Evolutionary conservation across 2,329 filamentous ascomycete genomes (phyloP).

Genomic region (Epichloe typhina): DNA sequence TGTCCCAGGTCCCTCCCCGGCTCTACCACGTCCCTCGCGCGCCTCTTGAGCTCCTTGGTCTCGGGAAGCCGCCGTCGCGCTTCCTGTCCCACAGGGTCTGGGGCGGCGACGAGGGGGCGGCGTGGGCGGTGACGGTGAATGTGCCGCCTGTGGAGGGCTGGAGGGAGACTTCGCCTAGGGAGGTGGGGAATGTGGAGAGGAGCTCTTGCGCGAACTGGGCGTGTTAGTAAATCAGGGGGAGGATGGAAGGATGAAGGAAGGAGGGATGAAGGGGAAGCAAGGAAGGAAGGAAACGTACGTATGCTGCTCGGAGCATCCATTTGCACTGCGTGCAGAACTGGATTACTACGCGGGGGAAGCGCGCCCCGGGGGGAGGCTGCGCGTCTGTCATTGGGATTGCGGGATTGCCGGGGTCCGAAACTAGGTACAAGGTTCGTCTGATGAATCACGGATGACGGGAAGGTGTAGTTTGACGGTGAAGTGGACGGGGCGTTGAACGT

Average conservation of each 20-base stretch:
- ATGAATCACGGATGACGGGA: too few relatives aligned
- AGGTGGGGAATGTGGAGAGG: slow-evolving; percentile 76
- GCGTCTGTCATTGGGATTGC: not conserved
- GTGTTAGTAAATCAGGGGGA: not conserved
- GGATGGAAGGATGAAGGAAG: too few relatives aligned
- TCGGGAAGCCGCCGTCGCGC: slow-evolving; percentile 77
- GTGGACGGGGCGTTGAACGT: too few relatives aligned
- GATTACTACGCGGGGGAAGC: slow-evolving; percentile 49
- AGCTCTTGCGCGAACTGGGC: slow-evolving; percentile 75
- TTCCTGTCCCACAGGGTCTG: slow-evolving; percentile 71
- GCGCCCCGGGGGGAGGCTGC: not conserved
- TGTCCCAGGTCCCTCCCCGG: slow-evolving; percentile 70
- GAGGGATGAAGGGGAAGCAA: not conserved
- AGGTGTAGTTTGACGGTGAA: too few relatives aligned
- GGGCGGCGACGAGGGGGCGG: slow-evolving; percentile 2
- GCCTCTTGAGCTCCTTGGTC: slow-evolving; percentile 79
- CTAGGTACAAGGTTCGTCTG: too few relatives aligned
- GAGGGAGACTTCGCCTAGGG: slow-evolving; percentile 76
- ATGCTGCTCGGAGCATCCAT: slow-evolving; percentile 80
- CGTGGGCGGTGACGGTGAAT: slow-evolving; percentile 58
- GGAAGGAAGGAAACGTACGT: slow-evolving; percentile 39
- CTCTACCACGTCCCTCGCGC: slow-evolving; percentile 70
- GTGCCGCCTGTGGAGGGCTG: slow-evolving; percentile 74
- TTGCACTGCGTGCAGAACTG: slow-evolving; percentile 88
- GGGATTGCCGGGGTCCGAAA: too few relatives aligned